phyloP scores from a whole-genome alignment of 1,284 basidiomycete genomes.

The Boletus mariae region DNA sequence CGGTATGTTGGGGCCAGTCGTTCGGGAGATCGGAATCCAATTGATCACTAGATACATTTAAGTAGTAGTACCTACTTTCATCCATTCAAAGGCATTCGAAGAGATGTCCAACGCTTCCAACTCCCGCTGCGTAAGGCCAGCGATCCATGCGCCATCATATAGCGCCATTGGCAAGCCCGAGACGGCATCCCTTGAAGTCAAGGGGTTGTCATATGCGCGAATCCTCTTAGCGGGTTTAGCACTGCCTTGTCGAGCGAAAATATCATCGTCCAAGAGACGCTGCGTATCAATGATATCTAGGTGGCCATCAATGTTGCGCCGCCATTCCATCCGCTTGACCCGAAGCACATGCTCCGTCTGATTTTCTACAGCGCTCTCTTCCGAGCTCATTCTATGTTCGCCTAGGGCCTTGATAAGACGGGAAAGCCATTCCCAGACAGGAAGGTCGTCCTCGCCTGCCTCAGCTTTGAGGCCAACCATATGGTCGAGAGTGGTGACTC shows the following conservation, averaged over 20 bases:
- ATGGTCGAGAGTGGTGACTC: no score
- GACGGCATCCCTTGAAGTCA: neutral
- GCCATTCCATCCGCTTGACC: neutral
- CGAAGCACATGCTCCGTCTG: neutral
- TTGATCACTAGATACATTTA: no score
- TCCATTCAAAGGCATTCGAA: no score
- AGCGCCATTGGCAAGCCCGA: neutral
- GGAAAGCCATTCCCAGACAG: no score
- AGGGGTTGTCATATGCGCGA: neutral
- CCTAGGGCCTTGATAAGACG: neutral
- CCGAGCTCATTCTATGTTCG: neutral
- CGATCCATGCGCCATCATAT: neutral
- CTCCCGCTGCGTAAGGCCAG: neutral
- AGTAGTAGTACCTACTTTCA: no score
- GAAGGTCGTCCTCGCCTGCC: no score
- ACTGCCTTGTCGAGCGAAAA: neutral
- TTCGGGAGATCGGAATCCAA: no score
- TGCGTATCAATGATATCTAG: neutral
- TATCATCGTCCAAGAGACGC: neutral
- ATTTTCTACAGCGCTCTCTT: neutral
- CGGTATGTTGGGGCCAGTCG: no score
- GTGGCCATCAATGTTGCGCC: neutral
- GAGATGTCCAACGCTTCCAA: no score
- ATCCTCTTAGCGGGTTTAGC: neutral
- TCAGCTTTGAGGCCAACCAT: no score